Base-by-base conservation (phyloP, 2,329 filamentous ascomycete species). In the Esteya vermicola region DNA sequence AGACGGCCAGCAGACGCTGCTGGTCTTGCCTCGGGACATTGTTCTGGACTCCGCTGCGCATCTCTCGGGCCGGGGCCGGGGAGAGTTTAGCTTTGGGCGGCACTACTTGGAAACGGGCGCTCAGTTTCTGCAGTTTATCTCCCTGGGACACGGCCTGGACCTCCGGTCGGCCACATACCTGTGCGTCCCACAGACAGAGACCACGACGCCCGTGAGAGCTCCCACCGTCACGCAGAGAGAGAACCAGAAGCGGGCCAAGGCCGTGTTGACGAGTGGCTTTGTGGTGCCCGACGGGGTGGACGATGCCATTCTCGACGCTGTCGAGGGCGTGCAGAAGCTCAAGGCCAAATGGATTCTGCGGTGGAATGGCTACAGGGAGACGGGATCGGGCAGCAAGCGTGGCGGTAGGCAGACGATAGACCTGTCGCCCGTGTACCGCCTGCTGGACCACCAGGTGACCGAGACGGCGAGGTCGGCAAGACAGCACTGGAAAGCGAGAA, bases 251-350 rank as follows among this genome's bases (percentile, higher is more conserved):
- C 12, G n/a, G n/a, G n/a, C n/a, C n/a, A n/a, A n/a, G n/a, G n/a
- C n/a, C n/a, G n/a, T 43, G 45, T 16, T 57, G 49, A 42, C 52
- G 48, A 13, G 47, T 44, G 18, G 48, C 52, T 43, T 51, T 59
- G 39, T 45, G 53, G 33, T 64, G 52, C 37, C 60, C 52, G 54
- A 59, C 51, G 43, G 64, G 63, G 51, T 70, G 59, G 48, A 56
- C 54, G 43, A 60, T 37, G 40, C 6, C 39, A 44, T 16, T 3
- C 19, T 12, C 4, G 33, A 26, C 21, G 30, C n/a, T n/a, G n/a
- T n/a, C n/a, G n/a, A n/a, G n/a, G n/a, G n/a, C n/a, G n/a, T n/a
- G n/a, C n/a, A n/a, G n/a, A n/a, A n/a, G n/a, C n/a, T n/a, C n/a
- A n/a, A n/a, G n/a, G n/a, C n/a, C n/a, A n/a, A n/a, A n/a, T n/a